Conservation (phyloP, 495 filamentous ascomycete genomes). For the Penicillium coprophilum region DNA sequence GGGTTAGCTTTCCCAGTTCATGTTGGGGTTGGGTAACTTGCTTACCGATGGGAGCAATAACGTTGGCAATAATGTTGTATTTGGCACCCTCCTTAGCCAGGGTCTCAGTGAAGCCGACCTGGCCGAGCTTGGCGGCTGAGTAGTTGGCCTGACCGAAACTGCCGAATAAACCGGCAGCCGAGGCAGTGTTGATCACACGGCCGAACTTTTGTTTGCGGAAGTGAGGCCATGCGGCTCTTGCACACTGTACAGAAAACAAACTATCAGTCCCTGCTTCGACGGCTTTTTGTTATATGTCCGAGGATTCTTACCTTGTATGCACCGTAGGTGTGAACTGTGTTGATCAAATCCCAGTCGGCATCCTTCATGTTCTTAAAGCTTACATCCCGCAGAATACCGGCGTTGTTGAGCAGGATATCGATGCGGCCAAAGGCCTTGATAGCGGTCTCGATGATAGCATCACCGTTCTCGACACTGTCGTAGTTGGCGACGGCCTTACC, state of each 20-base stretch:
- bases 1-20: constrained; percentile 6
- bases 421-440: constrained; percentile 89
- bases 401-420: constrained; percentile 96
- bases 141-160: constrained; percentile 97
- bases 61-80: constrained; percentile 97
- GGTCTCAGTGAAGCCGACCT: constrained; percentile 98
- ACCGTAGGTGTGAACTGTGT: constrained; percentile 90
- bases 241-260: constrained; percentile 56
- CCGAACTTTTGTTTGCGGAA: constrained; percentile 99
- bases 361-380: constrained; percentile 99
- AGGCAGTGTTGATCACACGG: constrained; percentile 92
- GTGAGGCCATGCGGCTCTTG: constrained; percentile 94
- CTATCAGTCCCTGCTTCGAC: background rate
- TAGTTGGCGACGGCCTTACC: constrained; percentile 99
- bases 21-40: background rate
- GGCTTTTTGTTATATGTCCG: background rate
- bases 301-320: constrained; percentile 73
- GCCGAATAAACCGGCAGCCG: constrained; percentile 92
- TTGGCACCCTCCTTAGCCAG: constrained; percentile 96
- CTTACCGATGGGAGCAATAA: constrained; percentile 85
- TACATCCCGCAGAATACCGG: constrained; percentile 92
- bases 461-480: constrained; percentile 92
- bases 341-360: constrained; percentile 92
- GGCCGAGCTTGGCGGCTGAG: constrained; percentile 91
- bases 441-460: constrained; percentile 93